phyloP scores from a whole-genome alignment of 2,329 filamentous ascomycete genomes.

The Fusarium sp. region DNA sequence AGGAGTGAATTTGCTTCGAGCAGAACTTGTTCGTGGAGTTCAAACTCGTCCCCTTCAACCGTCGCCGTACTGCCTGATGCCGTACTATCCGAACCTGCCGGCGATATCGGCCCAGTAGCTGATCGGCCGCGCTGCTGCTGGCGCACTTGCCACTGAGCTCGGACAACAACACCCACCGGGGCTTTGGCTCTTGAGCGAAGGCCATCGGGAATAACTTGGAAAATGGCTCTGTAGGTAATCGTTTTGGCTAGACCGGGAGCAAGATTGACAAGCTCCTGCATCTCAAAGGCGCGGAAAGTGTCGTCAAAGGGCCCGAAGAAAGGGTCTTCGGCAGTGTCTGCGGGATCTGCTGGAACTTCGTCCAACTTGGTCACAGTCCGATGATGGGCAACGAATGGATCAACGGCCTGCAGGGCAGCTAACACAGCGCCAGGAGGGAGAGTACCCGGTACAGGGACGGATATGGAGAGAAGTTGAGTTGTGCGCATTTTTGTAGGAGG shows the following conservation, averaged over 20 bases:
- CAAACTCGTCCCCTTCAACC: slow-evolving; percentile 49
- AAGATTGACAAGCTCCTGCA: slow-evolving; percentile 51
- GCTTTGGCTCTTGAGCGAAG: slow-evolving; percentile 59
- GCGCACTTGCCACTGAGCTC: slow-evolving; percentile 53
- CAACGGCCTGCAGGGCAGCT: slow-evolving; percentile 55
- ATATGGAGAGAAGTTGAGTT: slow-evolving; percentile 52
- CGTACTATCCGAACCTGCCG: slow-evolving; percentile 46
- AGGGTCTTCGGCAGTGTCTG: slow-evolving; percentile 54
- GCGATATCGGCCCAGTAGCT: slow-evolving; percentile 34
- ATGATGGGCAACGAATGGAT: slow-evolving; percentile 58
- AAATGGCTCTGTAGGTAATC: slow-evolving; percentile 57
- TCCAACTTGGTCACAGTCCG: slow-evolving; percentile 53
- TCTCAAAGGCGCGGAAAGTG: slow-evolving; percentile 51
- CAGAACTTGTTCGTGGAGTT: slow-evolving; percentile 50
- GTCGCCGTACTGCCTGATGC: slow-evolving; percentile 43
- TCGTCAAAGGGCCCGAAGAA: slow-evolving; percentile 57
- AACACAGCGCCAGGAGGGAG: slow-evolving; percentile 55
- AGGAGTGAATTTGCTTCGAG: slow-evolving; percentile 52
- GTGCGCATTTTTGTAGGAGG: slow-evolving; percentile 47
- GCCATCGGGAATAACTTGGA: slow-evolving; percentile 57
- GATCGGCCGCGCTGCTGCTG: slow-evolving; percentile 33
- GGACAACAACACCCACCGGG: slow-evolving; percentile 57
- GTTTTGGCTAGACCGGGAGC: slow-evolving; percentile 57
- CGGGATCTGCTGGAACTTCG: slow-evolving; percentile 50
- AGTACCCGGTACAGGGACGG: slow-evolving; percentile 56